A percentile compares a stretch with the other conserved stretches of the same genome.
Evolutionary conservation across 371 early-diverging fungal genomes (phyloP).

Genomic region (Mortierella sp.): DNA sequence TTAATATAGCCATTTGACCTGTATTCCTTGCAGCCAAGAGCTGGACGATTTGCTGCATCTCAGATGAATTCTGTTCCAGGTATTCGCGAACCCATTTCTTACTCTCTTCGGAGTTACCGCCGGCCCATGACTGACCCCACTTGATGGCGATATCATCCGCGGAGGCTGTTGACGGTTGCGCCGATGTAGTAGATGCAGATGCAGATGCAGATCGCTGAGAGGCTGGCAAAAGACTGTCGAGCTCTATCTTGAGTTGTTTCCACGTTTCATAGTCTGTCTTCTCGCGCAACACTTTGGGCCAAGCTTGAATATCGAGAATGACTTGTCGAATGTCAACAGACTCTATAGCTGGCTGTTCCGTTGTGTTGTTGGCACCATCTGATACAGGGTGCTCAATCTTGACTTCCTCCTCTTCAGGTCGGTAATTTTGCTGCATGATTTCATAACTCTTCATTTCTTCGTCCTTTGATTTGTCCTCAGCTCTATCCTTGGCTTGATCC

Average conservation of each 20-base stretch:
- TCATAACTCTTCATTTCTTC: neutral
- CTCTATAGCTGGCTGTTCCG: neutral
- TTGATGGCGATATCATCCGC: constrained; percentile 25
- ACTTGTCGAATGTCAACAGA: constrained; percentile 42
- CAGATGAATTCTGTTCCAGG: constrained; percentile 41
- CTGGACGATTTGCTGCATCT: constrained; percentile 28
- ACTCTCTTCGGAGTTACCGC: constrained; percentile 32
- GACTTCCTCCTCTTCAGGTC: neutral
- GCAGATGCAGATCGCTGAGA: constrained; percentile 10
- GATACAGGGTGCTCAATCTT: neutral
- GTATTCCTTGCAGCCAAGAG: constrained; percentile 13
- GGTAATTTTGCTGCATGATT: neutral
- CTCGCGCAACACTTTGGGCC: constrained; percentile 30
- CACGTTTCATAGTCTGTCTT: constrained; percentile 31
- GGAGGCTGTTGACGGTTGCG: constrained; percentile 2
- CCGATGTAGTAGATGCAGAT: constrained; percentile 4
- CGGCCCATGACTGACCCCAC: constrained; percentile 47
- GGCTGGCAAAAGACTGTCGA: constrained; percentile 36
- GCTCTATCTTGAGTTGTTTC: constrained; percentile 40
- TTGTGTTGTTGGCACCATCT: neutral
- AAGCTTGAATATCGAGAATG: constrained; percentile 33
- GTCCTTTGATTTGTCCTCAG: neutral
- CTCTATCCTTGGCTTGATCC: neutral
- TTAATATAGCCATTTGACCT: neutral
- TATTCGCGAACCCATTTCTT: constrained; percentile 53